A percentile compares a stretch with the other conserved stretches of the same genome.
These are phyloP conservation scores for Lactarius quietus DNA, from an alignment of 768 basidiomycete species.

Conservation along the genomic window DNA sequence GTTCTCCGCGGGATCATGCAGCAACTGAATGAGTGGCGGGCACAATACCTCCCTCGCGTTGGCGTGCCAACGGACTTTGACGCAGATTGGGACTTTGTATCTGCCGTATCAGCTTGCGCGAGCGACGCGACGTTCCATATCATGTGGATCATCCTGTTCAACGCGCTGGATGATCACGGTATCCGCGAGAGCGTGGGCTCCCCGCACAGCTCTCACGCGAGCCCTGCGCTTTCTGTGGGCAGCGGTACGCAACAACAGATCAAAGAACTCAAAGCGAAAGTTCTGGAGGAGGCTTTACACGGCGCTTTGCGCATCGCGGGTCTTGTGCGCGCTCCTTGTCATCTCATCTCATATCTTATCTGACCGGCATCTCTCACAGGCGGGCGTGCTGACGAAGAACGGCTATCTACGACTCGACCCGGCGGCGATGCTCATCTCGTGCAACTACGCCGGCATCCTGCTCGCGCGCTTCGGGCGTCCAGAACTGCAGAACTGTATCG, in stretches of 20 bases:
- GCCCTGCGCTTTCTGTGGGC: conserved; percentile 34
- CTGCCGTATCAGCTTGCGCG: conserved; percentile 68
- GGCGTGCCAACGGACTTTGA: conserved; percentile 86
- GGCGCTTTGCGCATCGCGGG: conserved; percentile 86
- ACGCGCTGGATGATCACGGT: conserved; percentile 81
- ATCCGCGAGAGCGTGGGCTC: conserved; percentile 65
- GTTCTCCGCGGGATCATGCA: conserved; percentile 54
- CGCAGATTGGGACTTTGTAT: conserved; percentile 87
- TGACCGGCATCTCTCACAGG: conserved; percentile 38
- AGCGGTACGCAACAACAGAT: conserved; percentile 43
- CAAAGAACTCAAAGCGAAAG: conserved; percentile 61
- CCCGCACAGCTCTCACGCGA: conserved; percentile 35
- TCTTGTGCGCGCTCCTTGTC: conserved; percentile 47
- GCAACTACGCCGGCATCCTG: conserved; percentile 78
- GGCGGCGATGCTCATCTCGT: conserved; percentile 84
- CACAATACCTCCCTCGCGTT: conserved; percentile 67
- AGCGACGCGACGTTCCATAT: conserved; percentile 89
- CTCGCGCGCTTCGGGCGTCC: conserved; percentile 79
- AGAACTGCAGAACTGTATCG: conserved; percentile 80
- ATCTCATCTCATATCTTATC: not conserved
- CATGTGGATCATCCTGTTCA: conserved; percentile 85
- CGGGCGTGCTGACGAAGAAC: conserved; percentile 79
- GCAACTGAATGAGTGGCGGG: conserved; percentile 67
- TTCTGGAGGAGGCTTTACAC: conserved; percentile 79
- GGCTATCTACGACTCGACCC: conserved; percentile 88